Evolutionary conservation across 768 basidiomycete species (phyloP).

Genomic region (Leucocoprinus birnbaumii): DNA sequence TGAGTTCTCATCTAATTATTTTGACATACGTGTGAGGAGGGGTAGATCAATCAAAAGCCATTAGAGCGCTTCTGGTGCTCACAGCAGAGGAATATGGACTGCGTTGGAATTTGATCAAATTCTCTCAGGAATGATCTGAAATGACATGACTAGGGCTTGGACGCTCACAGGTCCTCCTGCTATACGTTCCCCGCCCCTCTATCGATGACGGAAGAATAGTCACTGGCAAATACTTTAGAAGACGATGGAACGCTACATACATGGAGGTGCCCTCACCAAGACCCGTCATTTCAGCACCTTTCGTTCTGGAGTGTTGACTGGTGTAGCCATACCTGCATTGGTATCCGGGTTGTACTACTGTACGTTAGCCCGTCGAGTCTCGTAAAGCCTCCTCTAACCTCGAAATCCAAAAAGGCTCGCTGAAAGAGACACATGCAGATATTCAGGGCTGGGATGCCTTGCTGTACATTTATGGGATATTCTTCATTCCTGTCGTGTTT

Average conservation of each 20-base stretch:
- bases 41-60: too few species aligned
- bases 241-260: conserved; percentile 65
- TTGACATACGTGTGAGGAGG: too few species aligned
- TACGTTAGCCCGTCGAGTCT: conserved; percentile 20
- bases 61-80: too few species aligned
- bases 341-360: conserved; percentile 61
- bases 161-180: too few species aligned
- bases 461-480: conserved; percentile 73
- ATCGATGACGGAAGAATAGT: too few species aligned
- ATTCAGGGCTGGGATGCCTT: conserved; percentile 72
- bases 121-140: too few species aligned
- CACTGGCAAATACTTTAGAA: too few species aligned
- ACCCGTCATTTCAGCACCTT: conserved; percentile 73
- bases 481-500: conserved; percentile 75
- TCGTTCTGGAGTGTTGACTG: conserved; percentile 70
- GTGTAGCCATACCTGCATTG: conserved; percentile 69
- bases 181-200: too few species aligned
- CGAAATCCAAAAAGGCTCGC: conserved; percentile 20
- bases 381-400: conserved; percentile 40
- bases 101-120: too few species aligned
- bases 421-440: conserved; percentile 32
- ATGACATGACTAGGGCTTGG: too few species aligned
- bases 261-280: conserved; percentile 45
- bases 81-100: too few species aligned
- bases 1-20: too few species aligned